A percentile compares a stretch with the other conserved stretches of the same genome.
phyloP scores from a whole-genome alignment of 2,329 filamentous ascomycete genomes.

The Apiospora malaysiana region DNA sequence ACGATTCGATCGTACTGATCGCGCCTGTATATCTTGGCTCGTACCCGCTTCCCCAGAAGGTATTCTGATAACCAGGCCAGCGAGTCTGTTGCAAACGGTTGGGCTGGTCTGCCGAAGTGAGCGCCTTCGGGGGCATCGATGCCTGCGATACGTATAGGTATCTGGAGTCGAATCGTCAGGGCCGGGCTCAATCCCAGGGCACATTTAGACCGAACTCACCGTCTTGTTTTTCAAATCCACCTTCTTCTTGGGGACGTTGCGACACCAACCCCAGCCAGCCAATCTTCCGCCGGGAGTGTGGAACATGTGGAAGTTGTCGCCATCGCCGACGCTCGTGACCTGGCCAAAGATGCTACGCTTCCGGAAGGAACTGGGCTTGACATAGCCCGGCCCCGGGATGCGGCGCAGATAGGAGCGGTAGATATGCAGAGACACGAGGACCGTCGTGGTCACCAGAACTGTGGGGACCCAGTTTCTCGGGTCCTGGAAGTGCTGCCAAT shows the following conservation, averaged over 20 bases:
- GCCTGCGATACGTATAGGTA: conserved; percentile 88
- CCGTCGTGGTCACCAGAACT: conserved; percentile 59
- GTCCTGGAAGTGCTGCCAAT: conserved; percentile 61
- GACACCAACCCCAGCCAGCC: conserved; percentile 91
- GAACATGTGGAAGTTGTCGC: conserved; percentile 92
- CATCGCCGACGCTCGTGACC: conserved; percentile 95
- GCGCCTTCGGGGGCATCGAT: conserved; percentile 92
- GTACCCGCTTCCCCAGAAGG: conserved; percentile 74
- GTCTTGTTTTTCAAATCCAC: conserved; percentile 77
- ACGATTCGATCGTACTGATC: conserved; percentile 96
- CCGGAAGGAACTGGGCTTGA: conserved; percentile 77
- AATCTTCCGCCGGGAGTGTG: conserved; percentile 92
- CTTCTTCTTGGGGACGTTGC: conserved; percentile 72
- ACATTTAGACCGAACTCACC: conserved; percentile 53
- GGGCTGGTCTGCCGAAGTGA: conserved; percentile 88
- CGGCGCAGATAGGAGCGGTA: conserved; percentile 83
- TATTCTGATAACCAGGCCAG: conserved; percentile 79
- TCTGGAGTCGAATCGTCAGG: conserved; percentile 53
- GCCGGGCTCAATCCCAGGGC: background rate
- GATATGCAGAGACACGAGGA: conserved; percentile 60
- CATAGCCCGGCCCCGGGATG: conserved; percentile 77
- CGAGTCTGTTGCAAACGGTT: conserved; percentile 84
- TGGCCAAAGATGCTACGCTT: conserved; percentile 79
- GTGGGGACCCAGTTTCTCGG: conserved; percentile 61
- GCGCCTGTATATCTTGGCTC: conserved; percentile 80